A percentile compares a stretch with the other conserved stretches of the same genome.
Conservation (phyloP, 2,329 filamentous ascomycete species). For the Chaetomium sp. region DNA sequence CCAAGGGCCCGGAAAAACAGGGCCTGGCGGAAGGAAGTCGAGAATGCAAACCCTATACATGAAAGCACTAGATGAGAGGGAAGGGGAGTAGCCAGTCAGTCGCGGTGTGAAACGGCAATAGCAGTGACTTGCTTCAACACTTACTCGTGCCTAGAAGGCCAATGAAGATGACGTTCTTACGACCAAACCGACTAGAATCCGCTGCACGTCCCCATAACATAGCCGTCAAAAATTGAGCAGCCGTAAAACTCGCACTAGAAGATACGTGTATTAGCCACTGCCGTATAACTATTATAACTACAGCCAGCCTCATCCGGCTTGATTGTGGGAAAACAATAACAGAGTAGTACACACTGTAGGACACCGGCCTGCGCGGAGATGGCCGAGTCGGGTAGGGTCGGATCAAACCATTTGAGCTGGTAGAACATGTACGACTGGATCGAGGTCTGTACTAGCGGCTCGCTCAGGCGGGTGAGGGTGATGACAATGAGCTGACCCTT, state of each 20-base stretch:
- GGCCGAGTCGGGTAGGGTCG: conserved; percentile 48
- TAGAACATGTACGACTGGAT: conserved; percentile 74
- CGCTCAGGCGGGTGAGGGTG: conserved; percentile 70
- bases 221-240: conserved; percentile 74
- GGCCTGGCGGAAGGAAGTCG: conserved; percentile 53
- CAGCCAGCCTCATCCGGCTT: not conserved
- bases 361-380: conserved; percentile 74
- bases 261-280: not conserved
- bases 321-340: not conserved
- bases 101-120: not conserved
- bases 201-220: conserved; percentile 74
- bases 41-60: conserved; percentile 65
- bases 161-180: conserved; percentile 72
- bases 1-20: conserved; percentile 59
- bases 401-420: conserved; percentile 71
- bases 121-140: not conserved
- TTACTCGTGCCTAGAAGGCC: conserved; percentile 61
- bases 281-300: too few species aligned
- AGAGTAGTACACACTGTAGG: conserved; percentile 41
- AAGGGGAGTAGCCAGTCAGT: not conserved
- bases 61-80: conserved; percentile 38
- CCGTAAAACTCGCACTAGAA: conserved; percentile 62
- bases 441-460: conserved; percentile 11
- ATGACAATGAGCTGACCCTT: conserved; percentile 74
- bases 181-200: conserved; percentile 55